Evolutionary conservation across 352 stramenopile genomes (phyloP).

Genomic region (Phytophthora tentaculata): DNA sequence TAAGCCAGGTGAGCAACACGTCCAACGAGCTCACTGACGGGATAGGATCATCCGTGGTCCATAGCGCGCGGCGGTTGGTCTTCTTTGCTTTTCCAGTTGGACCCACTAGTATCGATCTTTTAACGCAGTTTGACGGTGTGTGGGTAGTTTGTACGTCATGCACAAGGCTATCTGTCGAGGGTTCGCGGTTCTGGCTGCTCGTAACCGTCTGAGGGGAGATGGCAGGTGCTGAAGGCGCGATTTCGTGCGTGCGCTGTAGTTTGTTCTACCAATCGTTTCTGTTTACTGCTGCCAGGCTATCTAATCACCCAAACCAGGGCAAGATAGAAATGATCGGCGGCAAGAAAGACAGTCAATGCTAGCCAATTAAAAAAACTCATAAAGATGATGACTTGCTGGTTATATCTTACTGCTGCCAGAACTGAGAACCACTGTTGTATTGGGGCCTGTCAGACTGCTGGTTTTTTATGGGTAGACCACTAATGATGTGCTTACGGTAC

Average conservation of each 20-base stretch:
- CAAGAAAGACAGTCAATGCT: not conserved
- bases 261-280: not conserved
- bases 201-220: not conserved
- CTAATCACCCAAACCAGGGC: not conserved
- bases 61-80: not conserved
- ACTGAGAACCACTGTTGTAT: not conserved
- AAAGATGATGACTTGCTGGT: not conserved
- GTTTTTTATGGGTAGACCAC: too few species aligned
- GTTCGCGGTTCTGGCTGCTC: not conserved
- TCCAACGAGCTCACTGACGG: constrained; percentile 2
- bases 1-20: constrained; percentile 12
- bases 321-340: not conserved
- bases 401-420: not conserved
- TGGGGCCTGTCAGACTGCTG: too few species aligned
- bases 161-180: not conserved
- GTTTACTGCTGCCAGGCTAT: not conserved
- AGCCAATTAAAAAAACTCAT: not conserved
- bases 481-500: too few species aligned
- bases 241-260: not conserved
- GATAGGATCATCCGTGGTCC: constrained; percentile 10
- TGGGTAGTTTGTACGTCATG: not conserved
- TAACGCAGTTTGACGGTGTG: not conserved
- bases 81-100: not conserved
- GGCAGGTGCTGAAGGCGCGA: too few species aligned
- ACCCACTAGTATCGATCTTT: not conserved